A percentile compares a stretch with the other conserved stretches of the same genome.
Conservation (phyloP, 495 filamentous ascomycete species). For the Aspergillus haitiensis region DNA sequence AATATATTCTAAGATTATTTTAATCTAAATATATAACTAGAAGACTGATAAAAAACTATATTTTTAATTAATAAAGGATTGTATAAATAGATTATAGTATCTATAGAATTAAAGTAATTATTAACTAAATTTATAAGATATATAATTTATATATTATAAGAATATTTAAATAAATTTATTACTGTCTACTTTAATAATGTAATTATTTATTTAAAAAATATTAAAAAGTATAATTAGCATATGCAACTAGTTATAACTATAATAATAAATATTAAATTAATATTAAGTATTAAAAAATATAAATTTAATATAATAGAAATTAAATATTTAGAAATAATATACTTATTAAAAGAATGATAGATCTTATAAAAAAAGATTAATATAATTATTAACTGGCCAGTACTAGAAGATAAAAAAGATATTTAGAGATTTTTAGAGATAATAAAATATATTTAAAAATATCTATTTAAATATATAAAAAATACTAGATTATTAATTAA, state of each 20-base stretch:
- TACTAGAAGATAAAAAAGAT: no score
- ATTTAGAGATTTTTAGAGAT: no score
- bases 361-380: no score
- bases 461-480: no score
- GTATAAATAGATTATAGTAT: conserved; percentile 5
- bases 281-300: conserved; percentile 12
- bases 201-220: conserved; percentile 13
- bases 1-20: conserved; percentile 17
- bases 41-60: conserved; percentile 11
- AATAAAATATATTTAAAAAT: no score
- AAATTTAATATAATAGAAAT: conserved; percentile 9
- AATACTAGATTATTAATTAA: no score
- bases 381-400: no score
- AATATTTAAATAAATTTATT: conserved; percentile 19
- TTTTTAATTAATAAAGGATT: conserved; percentile 11
- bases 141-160: conserved; percentile 12
- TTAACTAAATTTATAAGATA: conserved; percentile 3
- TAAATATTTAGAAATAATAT: conserved; percentile 6
- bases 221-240: conserved; percentile 14
- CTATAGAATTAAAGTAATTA: background rate
- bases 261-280: conserved; percentile 14
- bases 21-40: conserved; percentile 7
- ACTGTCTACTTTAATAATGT: conserved; percentile 18
- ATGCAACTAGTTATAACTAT: conserved; percentile 11
- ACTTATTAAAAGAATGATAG: background rate